Percentiles rank a stretch among this genome's conserved stretches.
Evolutionary conservation across 495 filamentous ascomycete genomes (phyloP).

Genomic region (Trichoderma gamsii): DNA sequence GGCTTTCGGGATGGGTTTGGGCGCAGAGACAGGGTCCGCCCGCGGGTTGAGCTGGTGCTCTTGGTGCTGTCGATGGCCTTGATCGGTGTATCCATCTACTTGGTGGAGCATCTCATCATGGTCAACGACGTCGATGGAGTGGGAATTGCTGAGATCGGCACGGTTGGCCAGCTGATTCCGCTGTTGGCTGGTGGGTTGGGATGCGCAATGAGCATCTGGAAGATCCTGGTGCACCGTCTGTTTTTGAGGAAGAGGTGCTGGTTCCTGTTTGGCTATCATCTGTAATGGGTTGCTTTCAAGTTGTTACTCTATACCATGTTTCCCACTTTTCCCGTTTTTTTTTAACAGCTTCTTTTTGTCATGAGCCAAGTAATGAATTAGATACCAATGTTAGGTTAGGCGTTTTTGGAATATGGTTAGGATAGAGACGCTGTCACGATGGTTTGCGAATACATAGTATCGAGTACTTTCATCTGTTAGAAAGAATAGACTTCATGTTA

Average conservation of each 20-base stretch:
- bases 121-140: constrained; percentile 15
- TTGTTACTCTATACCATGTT: not conserved
- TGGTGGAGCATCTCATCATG: constrained; percentile 20
- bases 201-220: constrained; percentile 8
- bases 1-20: not conserved
- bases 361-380: not conserved
- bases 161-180: constrained; percentile 20
- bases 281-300: not conserved
- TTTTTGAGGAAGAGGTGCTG: constrained; percentile 4
- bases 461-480: no score
- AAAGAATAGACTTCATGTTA: no score
- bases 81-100: constrained; percentile 18
- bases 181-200: constrained; percentile 18
- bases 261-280: constrained; percentile 3
- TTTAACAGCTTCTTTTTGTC: not conserved
- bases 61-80: constrained; percentile 20
- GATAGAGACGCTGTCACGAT: no score
- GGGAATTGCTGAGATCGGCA: constrained; percentile 17
- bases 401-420: not conserved
- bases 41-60: constrained; percentile 20
- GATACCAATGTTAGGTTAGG: not conserved
- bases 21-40: constrained; percentile 12
- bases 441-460: no score
- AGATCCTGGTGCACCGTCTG: not conserved
- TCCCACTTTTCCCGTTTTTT: no score